Evolutionary conservation across 768 basidiomycete species (phyloP).

Genomic region (Amanita molliuscula): DNA sequence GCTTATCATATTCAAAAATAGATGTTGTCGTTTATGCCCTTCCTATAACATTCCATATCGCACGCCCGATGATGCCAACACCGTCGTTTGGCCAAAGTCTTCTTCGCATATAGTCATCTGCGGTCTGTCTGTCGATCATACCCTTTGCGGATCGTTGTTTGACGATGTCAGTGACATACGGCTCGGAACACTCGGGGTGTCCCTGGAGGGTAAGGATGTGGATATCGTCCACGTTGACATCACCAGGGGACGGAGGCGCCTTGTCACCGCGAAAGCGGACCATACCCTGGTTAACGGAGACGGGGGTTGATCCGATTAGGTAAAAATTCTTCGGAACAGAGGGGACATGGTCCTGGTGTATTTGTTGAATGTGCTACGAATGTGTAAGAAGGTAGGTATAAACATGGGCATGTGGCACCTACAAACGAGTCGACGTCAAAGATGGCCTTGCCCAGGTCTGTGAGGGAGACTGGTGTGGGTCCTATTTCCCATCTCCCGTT

Average conservation of each 20-base stretch:
- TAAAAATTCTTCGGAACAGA: slow-evolving; percentile 38
- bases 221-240: slow-evolving; percentile 29
- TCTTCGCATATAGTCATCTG: slow-evolving; percentile 28
- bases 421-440: slow-evolving; percentile 41
- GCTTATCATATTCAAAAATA: slow-evolving; percentile 79
- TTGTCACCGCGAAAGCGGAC: slow-evolving; percentile 30
- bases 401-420: slow-evolving; percentile 7
- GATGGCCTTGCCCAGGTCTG: slow-evolving; percentile 54
- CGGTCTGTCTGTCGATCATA: slow-evolving; percentile 32
- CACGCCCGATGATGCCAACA: slow-evolving; percentile 26
- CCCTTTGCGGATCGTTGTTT: slow-evolving; percentile 34
- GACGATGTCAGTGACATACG: slow-evolving; percentile 49
- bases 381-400: slow-evolving; percentile 1
- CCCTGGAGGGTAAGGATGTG: slow-evolving; percentile 82
- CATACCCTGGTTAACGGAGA: slow-evolving; percentile 65
- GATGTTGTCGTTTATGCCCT: not conserved
- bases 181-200: slow-evolving; percentile 79
- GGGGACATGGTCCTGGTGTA: slow-evolving; percentile 88
- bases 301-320: slow-evolving; percentile 53
- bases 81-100: slow-evolving; percentile 33
- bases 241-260: slow-evolving; percentile 1
- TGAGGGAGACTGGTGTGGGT: slow-evolving; percentile 55
- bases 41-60: slow-evolving; percentile 36
- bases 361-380: slow-evolving; percentile 65
- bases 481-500: slow-evolving; percentile 75